Conservation (phyloP, 2,329 filamentous ascomycete genomes). For the Colletotrichum incanum region DNA sequence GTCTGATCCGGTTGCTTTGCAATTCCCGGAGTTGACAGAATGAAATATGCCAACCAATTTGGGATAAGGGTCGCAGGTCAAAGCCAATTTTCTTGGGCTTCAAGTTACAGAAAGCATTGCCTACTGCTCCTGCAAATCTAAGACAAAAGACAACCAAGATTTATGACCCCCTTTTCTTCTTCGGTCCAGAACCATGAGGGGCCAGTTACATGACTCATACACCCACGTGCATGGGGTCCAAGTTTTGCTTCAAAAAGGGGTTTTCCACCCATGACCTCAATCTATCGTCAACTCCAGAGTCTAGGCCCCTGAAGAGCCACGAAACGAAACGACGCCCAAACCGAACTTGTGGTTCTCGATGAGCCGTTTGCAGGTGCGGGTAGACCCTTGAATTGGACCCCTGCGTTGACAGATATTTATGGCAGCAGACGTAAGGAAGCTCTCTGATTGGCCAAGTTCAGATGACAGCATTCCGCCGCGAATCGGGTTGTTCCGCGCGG, state of each 20-base stretch:
- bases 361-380: slow-evolving; percentile 5
- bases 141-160: neutral
- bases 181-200: neutral
- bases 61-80: neutral
- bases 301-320: neutral
- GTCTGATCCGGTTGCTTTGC: neutral
- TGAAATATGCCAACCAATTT: too few species aligned
- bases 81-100: neutral
- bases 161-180: neutral
- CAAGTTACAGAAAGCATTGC: neutral
- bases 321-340: neutral
- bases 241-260: neutral
- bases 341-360: slow-evolving; percentile 6
- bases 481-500: slow-evolving; percentile 41
- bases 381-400: slow-evolving; percentile 27
- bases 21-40: neutral
- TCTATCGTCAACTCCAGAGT: neutral
- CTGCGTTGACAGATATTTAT: slow-evolving; percentile 28
- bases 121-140: neutral
- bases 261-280: slow-evolving; percentile 1
- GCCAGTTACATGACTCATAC: neutral
- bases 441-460: slow-evolving; percentile 29
- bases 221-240: neutral
- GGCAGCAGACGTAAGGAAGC: neutral
- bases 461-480: slow-evolving; percentile 27